phyloP scores from a whole-genome alignment of 2,329 filamentous ascomycete species.

The Plenodomus biglobosus region DNA sequence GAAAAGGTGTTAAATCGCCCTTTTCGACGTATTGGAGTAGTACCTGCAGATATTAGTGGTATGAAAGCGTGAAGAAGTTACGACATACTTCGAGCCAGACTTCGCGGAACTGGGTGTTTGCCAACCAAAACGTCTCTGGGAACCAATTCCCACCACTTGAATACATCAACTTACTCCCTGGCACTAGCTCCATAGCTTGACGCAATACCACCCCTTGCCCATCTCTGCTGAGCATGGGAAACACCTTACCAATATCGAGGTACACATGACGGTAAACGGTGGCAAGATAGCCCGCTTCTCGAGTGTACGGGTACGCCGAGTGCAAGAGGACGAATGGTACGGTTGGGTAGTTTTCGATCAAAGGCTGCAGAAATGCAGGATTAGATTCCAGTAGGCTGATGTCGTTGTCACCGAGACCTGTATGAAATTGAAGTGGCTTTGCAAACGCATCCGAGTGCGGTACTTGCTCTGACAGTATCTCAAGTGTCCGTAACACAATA shows the following conservation, averaged over 20 bases:
- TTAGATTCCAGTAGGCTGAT: conserved; percentile 70
- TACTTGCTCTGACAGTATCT: conserved; percentile 53
- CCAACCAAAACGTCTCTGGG: conserved; percentile 75
- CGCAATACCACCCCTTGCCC: conserved; percentile 72
- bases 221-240: conserved; percentile 73
- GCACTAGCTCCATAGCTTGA: conserved; percentile 73
- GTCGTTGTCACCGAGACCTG: conserved; percentile 78
- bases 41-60: conserved; percentile 49
- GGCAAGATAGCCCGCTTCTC: conserved; percentile 77
- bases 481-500: conserved; percentile 65
- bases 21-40: conserved; percentile 67
- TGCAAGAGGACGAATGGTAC: conserved; percentile 79
- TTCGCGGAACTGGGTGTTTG: conserved; percentile 70
- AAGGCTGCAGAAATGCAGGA: conserved; percentile 71
- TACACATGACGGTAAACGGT: conserved; percentile 78
- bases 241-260: conserved; percentile 80
- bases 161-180: conserved; percentile 74
- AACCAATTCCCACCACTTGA: conserved; percentile 80
- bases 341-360: conserved; percentile 68
- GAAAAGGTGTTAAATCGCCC: conserved; percentile 60
- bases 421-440: conserved; percentile 83
- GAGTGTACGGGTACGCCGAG: conserved; percentile 77
- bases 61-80: not conserved
- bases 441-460: conserved; percentile 44
- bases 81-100: conserved; percentile 64